phyloP scores from a whole-genome alignment of 2,329 filamentous ascomycete species.

The Calonectria multiphialidica region DNA sequence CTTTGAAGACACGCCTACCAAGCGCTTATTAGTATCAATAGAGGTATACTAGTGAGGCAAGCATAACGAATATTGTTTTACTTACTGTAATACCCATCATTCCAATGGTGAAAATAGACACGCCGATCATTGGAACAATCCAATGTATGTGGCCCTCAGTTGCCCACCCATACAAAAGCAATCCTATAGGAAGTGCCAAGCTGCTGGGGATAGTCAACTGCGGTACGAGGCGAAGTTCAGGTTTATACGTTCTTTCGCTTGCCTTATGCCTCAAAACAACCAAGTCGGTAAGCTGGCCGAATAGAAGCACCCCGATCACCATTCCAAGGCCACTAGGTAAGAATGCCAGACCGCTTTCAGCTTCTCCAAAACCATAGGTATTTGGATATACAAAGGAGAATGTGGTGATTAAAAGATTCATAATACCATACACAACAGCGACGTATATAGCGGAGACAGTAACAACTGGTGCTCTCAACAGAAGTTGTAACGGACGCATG shows the following conservation, averaged over 20 bases:
- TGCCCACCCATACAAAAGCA: slow-evolving; percentile 49
- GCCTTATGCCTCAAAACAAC: slow-evolving; percentile 42
- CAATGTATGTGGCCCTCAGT: slow-evolving; percentile 42
- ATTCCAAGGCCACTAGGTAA: slow-evolving; percentile 43
- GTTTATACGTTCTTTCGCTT: slow-evolving; percentile 32
- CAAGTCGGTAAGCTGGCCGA: slow-evolving; percentile 41
- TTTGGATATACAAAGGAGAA: slow-evolving; percentile 70
- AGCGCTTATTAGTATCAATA: not conserved
- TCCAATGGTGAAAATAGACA: slow-evolving; percentile 59
- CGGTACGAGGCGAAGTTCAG: slow-evolving; percentile 44
- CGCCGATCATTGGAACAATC: slow-evolving; percentile 51
- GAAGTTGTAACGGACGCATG: slow-evolving; percentile 72
- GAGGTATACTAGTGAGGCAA: too few relatives aligned
- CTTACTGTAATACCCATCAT: slow-evolving; percentile 54
- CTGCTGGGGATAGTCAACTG: slow-evolving; percentile 41
- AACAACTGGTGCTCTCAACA: slow-evolving; percentile 72
- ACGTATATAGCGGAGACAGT: slow-evolving; percentile 75
- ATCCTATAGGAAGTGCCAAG: slow-evolving; percentile 34
- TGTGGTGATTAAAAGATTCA: slow-evolving; percentile 67
- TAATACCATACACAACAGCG: slow-evolving; percentile 71
- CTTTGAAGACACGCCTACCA: slow-evolving; percentile 50
- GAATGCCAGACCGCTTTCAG: slow-evolving; percentile 56
- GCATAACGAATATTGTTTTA: too few relatives aligned
- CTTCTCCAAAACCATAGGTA: slow-evolving; percentile 68
- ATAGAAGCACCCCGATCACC: slow-evolving; percentile 36